Percentiles rank a stretch among this genome's conserved stretches.
Conservation (phyloP, 768 basidiomycete species). For the Tylopilus rubrobrunneus region DNA sequence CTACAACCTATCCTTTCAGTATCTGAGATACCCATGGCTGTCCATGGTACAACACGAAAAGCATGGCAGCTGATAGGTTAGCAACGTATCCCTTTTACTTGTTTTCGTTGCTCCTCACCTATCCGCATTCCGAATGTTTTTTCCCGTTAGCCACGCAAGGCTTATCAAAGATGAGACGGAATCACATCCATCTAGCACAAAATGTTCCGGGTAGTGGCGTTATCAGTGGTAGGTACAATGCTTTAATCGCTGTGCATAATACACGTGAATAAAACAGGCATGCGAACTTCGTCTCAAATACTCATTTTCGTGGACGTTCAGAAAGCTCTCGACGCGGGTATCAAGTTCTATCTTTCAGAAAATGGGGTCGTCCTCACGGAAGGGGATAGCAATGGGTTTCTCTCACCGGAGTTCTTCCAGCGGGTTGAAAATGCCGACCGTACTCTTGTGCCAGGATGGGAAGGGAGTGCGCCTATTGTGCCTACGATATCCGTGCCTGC, state of each 20-base stretch:
- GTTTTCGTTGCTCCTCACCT: not conserved
- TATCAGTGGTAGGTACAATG: constrained; percentile 62
- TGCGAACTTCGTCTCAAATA: constrained; percentile 73
- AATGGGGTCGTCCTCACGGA: constrained; percentile 89
- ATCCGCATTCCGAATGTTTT: not conserved
- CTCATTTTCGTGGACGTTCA: constrained; percentile 79
- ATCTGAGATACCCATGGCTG: constrained; percentile 70
- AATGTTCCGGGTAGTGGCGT: constrained; percentile 62
- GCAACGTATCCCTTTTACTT: constrained; percentile 8
- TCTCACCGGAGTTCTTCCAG: constrained; percentile 62
- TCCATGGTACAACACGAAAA: constrained; percentile 70
- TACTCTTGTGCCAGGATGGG: constrained; percentile 22
- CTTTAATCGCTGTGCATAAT: not conserved
- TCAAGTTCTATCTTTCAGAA: constrained; percentile 72
- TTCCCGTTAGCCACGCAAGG: constrained; percentile 55
- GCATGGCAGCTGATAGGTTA: constrained; percentile 75
- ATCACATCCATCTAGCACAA: constrained; percentile 92
- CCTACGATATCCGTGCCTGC: not conserved
- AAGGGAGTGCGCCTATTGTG: constrained; percentile 2
- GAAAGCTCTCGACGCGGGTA: constrained; percentile 62
- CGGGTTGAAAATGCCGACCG: constrained; percentile 52
- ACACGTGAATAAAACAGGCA: constrained; percentile 46
- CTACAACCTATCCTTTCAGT: constrained; percentile 53
- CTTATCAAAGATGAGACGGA: constrained; percentile 79
- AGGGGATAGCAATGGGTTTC: constrained; percentile 62